Conservation (phyloP, 352 stramenopile genomes). For the Elongisporangium senticosum region DNA sequence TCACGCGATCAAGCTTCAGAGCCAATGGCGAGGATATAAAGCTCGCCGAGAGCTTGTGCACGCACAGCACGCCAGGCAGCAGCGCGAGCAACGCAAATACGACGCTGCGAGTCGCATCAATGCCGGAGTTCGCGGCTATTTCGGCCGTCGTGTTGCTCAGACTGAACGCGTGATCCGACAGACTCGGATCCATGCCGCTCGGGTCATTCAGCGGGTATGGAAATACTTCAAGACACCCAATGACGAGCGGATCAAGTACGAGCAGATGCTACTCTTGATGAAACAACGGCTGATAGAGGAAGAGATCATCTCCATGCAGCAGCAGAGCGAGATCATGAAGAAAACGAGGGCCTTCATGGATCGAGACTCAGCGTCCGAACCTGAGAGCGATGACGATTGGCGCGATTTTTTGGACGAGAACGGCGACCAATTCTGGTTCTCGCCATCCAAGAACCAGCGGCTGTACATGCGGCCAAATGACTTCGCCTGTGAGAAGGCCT, state of each 20-base stretch:
- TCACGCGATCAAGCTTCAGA: constrained; percentile 54
- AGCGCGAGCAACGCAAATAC: constrained; percentile 22
- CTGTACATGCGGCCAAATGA: constrained; percentile 68
- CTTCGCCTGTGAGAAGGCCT: constrained; percentile 33
- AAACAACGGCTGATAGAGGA: constrained; percentile 43
- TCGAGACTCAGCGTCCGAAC: constrained; percentile 66
- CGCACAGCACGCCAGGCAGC: constrained; percentile 21
- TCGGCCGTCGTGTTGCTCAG: constrained; percentile 38
- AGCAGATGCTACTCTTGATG: constrained; percentile 47
- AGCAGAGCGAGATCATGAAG: constrained; percentile 45
- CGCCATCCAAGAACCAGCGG: constrained; percentile 52
- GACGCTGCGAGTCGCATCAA: constrained; percentile 62
- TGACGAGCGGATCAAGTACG: constrained; percentile 31
- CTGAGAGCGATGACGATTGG: constrained; percentile 78
- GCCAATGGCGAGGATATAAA: constrained; percentile 52
- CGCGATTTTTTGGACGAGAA: constrained; percentile 56
- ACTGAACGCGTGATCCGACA: constrained; percentile 25
- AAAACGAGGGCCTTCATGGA: constrained; percentile 40
- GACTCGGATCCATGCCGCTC: constrained; percentile 30
- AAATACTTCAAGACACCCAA: constrained; percentile 35
- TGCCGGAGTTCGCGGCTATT: constrained; percentile 54
- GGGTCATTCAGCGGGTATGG: constrained; percentile 52
- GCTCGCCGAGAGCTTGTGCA: constrained; percentile 29
- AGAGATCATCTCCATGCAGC: constrained; percentile 24
- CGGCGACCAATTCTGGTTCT: constrained; percentile 77